These are phyloP conservation scores for Ophidiomyces ophidiicola DNA, from an alignment of 2,329 filamentous ascomycete species.

Conservation along the genomic window DNA sequence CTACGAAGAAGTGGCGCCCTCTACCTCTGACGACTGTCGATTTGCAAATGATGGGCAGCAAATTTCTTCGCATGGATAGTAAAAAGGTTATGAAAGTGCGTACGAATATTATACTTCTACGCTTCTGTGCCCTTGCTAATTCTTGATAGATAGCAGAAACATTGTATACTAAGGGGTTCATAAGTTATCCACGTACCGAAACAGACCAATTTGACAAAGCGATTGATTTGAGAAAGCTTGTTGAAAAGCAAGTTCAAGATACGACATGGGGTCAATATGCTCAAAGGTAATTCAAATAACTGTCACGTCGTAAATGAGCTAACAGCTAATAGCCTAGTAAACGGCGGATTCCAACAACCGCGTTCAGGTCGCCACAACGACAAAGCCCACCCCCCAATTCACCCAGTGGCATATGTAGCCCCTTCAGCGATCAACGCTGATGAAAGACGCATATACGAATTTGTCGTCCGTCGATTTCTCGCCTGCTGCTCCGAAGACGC, in stretches of 20 bases:
- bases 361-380: constrained; percentile 81
- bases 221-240: constrained; percentile 67
- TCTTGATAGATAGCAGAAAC: constrained; percentile 52
- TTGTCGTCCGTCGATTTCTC: constrained; percentile 79
- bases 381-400: constrained; percentile 93
- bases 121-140: background rate
- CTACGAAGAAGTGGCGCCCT: constrained; percentile 87
- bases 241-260: constrained; percentile 73
- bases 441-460: constrained; percentile 77
- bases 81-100: constrained; percentile 70
- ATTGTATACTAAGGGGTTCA: constrained; percentile 88
- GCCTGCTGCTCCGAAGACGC: constrained; percentile 95
- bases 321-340: constrained; percentile 42
- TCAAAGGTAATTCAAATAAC: constrained; percentile 39
- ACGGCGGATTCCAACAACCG: constrained; percentile 68
- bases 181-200: constrained; percentile 94
- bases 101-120: background rate
- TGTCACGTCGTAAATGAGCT: background rate
- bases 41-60: constrained; percentile 86
- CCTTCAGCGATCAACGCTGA: constrained; percentile 48
- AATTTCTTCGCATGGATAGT: constrained; percentile 79
- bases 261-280: constrained; percentile 70
- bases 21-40: constrained; percentile 91
- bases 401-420: constrained; percentile 76
- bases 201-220: constrained; percentile 88